Evolutionary conservation across 371 early-diverging fungal genomes (phyloP).

Genomic region (Rhizopus delemar): DNA sequence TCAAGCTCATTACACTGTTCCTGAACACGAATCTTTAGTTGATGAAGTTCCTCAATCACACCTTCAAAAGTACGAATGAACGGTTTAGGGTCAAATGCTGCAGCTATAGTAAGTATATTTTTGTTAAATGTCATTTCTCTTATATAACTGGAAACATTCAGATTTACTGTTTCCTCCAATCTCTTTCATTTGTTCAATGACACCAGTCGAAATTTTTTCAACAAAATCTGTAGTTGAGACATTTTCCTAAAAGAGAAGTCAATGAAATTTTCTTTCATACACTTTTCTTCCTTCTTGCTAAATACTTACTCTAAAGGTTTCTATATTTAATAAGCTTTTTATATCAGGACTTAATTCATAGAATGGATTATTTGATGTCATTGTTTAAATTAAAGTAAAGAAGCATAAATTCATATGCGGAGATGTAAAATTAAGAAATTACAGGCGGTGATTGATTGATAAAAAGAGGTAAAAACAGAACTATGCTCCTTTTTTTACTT

Average conservation of each 20-base stretch:
- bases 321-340: slow-evolving; percentile 20
- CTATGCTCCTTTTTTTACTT: too few relatives aligned
- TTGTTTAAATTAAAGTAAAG: not conserved
- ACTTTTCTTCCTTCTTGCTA: not conserved
- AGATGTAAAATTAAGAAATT: not conserved
- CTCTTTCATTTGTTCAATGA: slow-evolving; percentile 38
- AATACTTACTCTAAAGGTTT: slow-evolving; percentile 25
- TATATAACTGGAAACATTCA: not conserved
- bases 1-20: slow-evolving; percentile 84
- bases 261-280: not conserved
- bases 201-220: slow-evolving; percentile 49
- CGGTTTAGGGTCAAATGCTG: slow-evolving; percentile 74
- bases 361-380: slow-evolving; percentile 21
- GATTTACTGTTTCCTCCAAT: slow-evolving; percentile 23
- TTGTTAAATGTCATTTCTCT: not conserved
- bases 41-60: slow-evolving; percentile 78
- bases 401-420: slow-evolving; percentile 1
- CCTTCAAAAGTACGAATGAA: slow-evolving; percentile 90
- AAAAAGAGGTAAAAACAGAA: too few relatives aligned
- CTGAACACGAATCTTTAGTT: slow-evolving; percentile 73
- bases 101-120: slow-evolving; percentile 1
- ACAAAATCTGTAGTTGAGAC: slow-evolving; percentile 62
- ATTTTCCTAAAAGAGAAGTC: slow-evolving; percentile 37
- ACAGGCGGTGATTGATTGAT: too few relatives aligned
- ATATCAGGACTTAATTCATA: slow-evolving; percentile 24